Evolutionary conservation across 116 monocot species (phyloP).

Genomic region (Trichopus zeylanicus): DNA sequence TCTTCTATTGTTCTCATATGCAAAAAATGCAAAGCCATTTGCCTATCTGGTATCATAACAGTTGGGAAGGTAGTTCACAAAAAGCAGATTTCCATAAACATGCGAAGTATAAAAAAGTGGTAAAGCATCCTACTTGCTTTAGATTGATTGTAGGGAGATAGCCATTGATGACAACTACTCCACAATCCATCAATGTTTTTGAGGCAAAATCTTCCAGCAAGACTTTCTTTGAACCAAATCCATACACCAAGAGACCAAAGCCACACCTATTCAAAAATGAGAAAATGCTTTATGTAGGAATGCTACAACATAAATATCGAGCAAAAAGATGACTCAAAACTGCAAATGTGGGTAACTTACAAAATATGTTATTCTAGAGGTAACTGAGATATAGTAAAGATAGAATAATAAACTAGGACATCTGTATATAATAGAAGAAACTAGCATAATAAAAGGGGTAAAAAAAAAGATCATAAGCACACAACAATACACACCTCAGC

Average conservation of each 20-base stretch:
- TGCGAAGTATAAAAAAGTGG: not conserved
- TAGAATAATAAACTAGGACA: too few species aligned
- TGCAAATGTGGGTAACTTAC: too few species aligned
- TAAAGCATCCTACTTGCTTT: slow-evolving; percentile 48
- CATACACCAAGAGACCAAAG: slow-evolving; percentile 78
- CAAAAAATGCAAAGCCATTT: too few species aligned
- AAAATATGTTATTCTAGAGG: too few species aligned
- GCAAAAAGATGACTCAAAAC: too few species aligned
- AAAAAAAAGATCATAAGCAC: not conserved
- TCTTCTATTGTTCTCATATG: too few species aligned
- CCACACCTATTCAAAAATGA: slow-evolving; percentile 54
- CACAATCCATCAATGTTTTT: slow-evolving; percentile 45
- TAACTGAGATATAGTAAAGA: too few species aligned
- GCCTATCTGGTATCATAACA: too few species aligned
- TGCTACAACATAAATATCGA: too few species aligned
- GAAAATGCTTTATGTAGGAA: not conserved
- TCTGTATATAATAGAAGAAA: not conserved
- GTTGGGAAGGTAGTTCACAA: not conserved
- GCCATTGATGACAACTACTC: slow-evolving; percentile 84
- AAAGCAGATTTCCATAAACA: not conserved
- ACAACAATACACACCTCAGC: slow-evolving; percentile 36
- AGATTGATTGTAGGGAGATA: slow-evolving; percentile 76
- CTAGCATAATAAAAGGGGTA: not conserved
- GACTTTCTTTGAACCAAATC: slow-evolving; percentile 94
- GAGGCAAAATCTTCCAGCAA: slow-evolving; percentile 94